Percentiles rank a stretch among this genome's conserved stretches.
phyloP scores from a whole-genome alignment of 768 basidiomycete species.

The Termitomyces titanicus region DNA sequence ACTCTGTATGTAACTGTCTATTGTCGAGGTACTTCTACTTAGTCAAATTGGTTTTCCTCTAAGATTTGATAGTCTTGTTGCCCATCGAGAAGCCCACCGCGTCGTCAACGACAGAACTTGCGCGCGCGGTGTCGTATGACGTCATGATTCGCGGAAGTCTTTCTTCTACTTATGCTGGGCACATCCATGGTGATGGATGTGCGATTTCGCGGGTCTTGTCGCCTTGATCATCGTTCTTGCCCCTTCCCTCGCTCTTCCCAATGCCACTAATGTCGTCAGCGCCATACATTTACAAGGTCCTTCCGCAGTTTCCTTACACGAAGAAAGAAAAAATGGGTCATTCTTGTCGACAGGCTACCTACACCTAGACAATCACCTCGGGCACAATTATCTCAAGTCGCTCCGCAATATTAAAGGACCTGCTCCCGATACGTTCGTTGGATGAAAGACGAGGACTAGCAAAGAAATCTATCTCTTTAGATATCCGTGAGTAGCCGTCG shows the following conservation, averaged over 20 bases:
- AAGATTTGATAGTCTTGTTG: background rate
- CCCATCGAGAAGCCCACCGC: background rate
- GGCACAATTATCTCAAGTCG: background rate
- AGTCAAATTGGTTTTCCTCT: background rate
- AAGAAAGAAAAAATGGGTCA: constrained; percentile 10
- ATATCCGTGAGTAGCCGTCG: no score
- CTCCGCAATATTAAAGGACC: background rate
- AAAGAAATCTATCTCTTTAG: background rate
- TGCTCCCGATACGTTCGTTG: background rate
- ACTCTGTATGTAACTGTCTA: background rate
- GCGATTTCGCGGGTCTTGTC: constrained; percentile 4
- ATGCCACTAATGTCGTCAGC: background rate
- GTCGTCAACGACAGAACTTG: background rate
- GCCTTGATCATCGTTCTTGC: constrained; percentile 1
- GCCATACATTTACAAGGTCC: background rate
- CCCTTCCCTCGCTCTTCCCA: background rate
- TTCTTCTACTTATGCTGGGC: constrained; percentile 1
- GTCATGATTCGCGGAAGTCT: background rate
- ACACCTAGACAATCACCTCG: background rate
- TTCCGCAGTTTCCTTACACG: background rate
- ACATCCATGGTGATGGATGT: constrained; percentile 1
- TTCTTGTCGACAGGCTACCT: background rate
- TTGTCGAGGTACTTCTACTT: background rate
- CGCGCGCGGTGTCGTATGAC: background rate
- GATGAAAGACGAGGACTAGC: background rate